phyloP scores from a whole-genome alignment of 23 red algal species.

The Gracilaria caudata region DNA sequence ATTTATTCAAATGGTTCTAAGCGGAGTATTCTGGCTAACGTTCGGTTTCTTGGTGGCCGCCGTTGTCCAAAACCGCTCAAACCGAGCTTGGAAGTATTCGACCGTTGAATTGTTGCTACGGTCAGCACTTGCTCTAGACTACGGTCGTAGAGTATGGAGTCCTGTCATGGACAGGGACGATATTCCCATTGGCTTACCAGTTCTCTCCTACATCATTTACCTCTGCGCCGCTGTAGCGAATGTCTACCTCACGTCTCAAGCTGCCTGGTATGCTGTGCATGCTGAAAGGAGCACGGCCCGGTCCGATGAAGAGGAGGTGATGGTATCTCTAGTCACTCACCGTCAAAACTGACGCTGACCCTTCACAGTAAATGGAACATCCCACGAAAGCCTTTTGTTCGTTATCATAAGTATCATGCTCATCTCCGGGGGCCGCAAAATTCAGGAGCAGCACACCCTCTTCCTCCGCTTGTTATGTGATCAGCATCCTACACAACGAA shows the following conservation, averaged over 20 bases:
- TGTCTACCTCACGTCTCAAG: slow-evolving; percentile 39
- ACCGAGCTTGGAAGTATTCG: slow-evolving; percentile 47
- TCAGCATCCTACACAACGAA: no score
- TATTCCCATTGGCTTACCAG: slow-evolving; percentile 44
- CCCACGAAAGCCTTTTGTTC: no score
- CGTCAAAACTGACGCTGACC: not conserved
- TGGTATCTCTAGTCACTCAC: slow-evolving; percentile 18
- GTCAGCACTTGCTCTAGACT: slow-evolving; percentile 40
- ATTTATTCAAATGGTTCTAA: slow-evolving; percentile 60
- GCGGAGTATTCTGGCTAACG: slow-evolving; percentile 56
- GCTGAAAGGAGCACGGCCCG: not conserved
- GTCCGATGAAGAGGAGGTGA: not conserved
- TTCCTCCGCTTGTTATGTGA: no score
- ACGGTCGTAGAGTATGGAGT: slow-evolving; percentile 44
- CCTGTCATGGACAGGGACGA: slow-evolving; percentile 67
- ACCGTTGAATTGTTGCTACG: slow-evolving; percentile 27
- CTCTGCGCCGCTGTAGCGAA: slow-evolving; percentile 8
- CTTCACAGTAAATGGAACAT: not conserved
- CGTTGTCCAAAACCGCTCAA: slow-evolving; percentile 39
- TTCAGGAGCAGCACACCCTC: no score
- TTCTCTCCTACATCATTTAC: slow-evolving; percentile 25
- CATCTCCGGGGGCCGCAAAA: no score
- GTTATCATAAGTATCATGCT: no score
- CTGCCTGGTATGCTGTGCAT: slow-evolving; percentile 29
- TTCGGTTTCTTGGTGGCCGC: slow-evolving; percentile 33